phyloP scores from a whole-genome alignment of 2,329 filamentous ascomycete species.

The Fusarium sp. region DNA sequence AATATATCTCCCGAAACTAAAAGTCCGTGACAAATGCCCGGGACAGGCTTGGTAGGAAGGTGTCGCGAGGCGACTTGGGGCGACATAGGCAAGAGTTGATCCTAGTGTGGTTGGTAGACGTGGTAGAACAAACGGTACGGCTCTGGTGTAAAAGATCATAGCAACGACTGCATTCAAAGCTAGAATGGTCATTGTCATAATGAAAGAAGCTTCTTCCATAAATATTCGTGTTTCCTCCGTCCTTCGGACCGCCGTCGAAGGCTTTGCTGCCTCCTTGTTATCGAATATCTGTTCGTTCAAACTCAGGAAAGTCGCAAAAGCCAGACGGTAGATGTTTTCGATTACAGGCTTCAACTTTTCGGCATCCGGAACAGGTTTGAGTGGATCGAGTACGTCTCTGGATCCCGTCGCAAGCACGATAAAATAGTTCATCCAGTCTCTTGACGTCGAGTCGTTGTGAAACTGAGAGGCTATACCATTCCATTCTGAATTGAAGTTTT shows the following conservation, averaged over 20 bases:
- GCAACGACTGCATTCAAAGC: conserved; percentile 58
- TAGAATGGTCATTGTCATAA: conserved; percentile 59
- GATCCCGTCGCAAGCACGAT: conserved; percentile 49
- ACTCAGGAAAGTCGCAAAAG: conserved; percentile 52
- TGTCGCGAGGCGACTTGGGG: conserved; percentile 56
- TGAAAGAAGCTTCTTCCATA: conserved; percentile 60
- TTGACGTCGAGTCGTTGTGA: conserved; percentile 61
- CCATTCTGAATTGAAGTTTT: conserved; percentile 19
- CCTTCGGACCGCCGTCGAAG: conserved; percentile 29
- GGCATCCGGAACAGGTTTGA: conserved; percentile 32
- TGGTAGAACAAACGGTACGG: conserved; percentile 59
- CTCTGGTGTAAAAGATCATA: conserved; percentile 56
- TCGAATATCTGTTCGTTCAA: conserved; percentile 58
- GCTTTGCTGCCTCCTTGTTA: fast-evolving
- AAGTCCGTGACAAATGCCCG: conserved; percentile 40
- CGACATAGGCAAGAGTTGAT: conserved; percentile 60
- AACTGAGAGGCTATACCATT: conserved; percentile 47
- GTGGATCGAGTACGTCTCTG: conserved; percentile 51
- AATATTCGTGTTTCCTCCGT: conserved; percentile 59
- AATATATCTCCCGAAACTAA: conserved; percentile 64
- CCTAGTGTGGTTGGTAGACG: conserved; percentile 65
- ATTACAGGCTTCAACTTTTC: conserved; percentile 29
- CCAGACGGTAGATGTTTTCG: conserved; percentile 43
- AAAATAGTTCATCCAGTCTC: conserved; percentile 63
- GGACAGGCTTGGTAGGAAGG: neutral